Base-by-base conservation (phyloP, 495 filamentous ascomycete species). In the Penicillium arizonense region DNA sequence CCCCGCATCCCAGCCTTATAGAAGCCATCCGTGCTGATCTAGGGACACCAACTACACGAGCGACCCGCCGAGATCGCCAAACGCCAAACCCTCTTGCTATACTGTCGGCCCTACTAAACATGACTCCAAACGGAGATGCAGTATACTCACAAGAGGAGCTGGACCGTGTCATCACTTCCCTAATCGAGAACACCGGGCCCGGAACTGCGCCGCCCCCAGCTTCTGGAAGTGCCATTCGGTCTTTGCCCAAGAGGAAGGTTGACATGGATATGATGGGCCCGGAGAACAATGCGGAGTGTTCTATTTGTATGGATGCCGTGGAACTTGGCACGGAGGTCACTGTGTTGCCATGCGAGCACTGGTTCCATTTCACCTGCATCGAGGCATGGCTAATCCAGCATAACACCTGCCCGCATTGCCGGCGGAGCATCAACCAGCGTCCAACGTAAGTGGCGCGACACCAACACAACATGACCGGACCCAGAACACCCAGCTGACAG, bases 271-370 rank as follows among this genome's bases (percentile, higher is more conserved):
- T 91, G 81, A 69, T 92, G 21, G 82, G 77, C 4, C 56, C 65
- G 20, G 79, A 79, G 28, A 82, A 88, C 67, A 83, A 73, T 52
- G 89, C 80, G 3, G 92, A 96, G 57, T 96, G 91, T 63, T 90
- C 88, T 21, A 93, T 96, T 52, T 98, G 94, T 64, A 97, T 97
- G 78, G 93, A 97, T 49, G 79, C 88, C 2, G 85, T 96, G 32
- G 76, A 83, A 37, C 61, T 88, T 32, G 88, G 84, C 12, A 87
- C 86, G 21, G 85, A 91, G 64, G 88, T 94, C 5, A 83, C 86
- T 0, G 78, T 87, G 21, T 70, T 98, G 24, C 92, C 92, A 2
- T 98, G 94, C 71, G 85, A 78, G 3, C 94, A 98, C 62, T 96
- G 90, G 88, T 98, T 96, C 66, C 90, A 96, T 63, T 84, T 79